phyloP scores from a whole-genome alignment of 495 filamentous ascomycete species.

The Viridothelium virens region DNA sequence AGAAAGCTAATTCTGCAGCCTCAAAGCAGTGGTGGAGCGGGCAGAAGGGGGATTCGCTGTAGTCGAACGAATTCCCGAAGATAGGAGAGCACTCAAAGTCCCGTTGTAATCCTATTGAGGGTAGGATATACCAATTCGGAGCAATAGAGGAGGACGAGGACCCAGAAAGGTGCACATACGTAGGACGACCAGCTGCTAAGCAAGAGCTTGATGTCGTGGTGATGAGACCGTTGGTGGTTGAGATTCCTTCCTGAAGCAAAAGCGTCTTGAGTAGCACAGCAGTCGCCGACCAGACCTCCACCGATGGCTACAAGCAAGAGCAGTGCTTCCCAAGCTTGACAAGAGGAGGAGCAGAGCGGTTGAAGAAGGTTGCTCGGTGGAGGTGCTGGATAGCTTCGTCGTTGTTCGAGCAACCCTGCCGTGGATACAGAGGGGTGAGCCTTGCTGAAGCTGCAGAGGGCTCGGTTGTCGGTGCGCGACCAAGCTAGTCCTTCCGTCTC shows the following conservation, averaged over 20 bases:
- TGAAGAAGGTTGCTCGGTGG: conserved; percentile 8
- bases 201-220: not conserved
- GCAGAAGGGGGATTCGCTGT: not conserved
- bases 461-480: conserved; percentile 6
- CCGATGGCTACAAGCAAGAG: conserved; percentile 4
- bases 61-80: not conserved
- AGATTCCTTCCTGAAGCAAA: conserved; percentile 1
- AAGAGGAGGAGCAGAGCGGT: conserved; percentile 6
- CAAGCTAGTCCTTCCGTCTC: conserved; percentile 6
- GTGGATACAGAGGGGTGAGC: conserved; percentile 3
- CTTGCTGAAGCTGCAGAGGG: conserved; percentile 2
- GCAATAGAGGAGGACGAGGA: conserved; percentile 9
- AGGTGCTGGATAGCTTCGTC: conserved; percentile 9
- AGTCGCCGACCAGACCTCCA: not conserved
- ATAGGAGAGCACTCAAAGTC: conserved; percentile 3
- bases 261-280: not conserved
- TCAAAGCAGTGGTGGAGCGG: not conserved
- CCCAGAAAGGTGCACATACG: not conserved
- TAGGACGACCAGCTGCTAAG: not conserved
- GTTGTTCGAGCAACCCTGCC: conserved; percentile 11
- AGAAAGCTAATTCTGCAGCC: conserved; percentile 5
- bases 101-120: conserved; percentile 1
- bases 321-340: conserved; percentile 5
- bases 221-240: not conserved
- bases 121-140: conserved; percentile 8